These are phyloP conservation scores for Globisporangium barbulae DNA, from an alignment of 352 stramenopile species.

Conservation along the genomic window DNA sequence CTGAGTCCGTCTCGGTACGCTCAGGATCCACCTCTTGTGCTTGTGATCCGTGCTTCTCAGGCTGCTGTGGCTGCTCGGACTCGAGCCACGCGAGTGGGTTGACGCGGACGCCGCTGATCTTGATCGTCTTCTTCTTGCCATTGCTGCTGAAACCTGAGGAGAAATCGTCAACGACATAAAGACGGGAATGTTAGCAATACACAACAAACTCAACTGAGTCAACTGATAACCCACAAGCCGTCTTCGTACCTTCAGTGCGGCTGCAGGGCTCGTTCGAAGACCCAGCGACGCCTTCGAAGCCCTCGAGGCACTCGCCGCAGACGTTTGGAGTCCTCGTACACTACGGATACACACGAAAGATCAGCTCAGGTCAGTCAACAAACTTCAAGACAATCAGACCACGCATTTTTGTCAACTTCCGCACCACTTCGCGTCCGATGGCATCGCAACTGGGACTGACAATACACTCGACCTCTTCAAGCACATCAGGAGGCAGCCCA, in stretches of 20 bases:
- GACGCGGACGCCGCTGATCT: constrained; percentile 66
- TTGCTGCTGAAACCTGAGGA: not conserved
- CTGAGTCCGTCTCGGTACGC: not conserved
- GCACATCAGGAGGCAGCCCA: constrained; percentile 58
- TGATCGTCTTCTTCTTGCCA: constrained; percentile 32
- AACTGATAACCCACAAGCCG: not conserved
- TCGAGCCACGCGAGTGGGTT: constrained; percentile 27
- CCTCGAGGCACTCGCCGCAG: constrained; percentile 70
- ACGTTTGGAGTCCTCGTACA: constrained; percentile 49
- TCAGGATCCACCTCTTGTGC: not conserved
- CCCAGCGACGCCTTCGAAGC: constrained; percentile 30
- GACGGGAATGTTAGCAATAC: not conserved
- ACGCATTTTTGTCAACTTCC: constrained; percentile 1
- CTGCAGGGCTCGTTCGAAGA: constrained; percentile 43
- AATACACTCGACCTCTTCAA: constrained; percentile 54
- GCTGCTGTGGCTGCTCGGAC: not conserved
- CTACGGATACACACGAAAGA: constrained; percentile 17
- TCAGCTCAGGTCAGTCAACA: not conserved
- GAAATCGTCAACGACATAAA: not conserved
- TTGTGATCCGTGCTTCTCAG: not conserved
- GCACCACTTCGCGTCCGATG: constrained; percentile 48
- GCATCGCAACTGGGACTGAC: constrained; percentile 41
- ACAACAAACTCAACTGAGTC: not conserved
- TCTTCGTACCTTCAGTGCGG: not conserved
- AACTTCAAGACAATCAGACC: not conserved